These are phyloP conservation scores for Aureobasidium namibiae DNA, from an alignment of 2,329 filamentous ascomycete genomes.

Conservation along the genomic window DNA sequence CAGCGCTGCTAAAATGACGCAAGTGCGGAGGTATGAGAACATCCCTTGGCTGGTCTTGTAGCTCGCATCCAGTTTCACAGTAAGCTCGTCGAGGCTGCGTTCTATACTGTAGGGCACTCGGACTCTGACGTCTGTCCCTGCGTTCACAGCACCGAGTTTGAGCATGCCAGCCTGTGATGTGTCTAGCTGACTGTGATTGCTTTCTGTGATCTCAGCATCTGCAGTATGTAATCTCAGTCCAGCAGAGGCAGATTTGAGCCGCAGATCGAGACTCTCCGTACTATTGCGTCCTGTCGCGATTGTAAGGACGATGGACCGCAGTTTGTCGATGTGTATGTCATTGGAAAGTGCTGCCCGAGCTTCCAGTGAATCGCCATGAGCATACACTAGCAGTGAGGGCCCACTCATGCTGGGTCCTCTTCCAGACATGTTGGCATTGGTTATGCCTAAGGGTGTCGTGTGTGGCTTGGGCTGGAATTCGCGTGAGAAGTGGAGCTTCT, in stretches of 20 bases:
- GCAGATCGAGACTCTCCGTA: slow-evolving; percentile 40
- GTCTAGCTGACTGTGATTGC: slow-evolving; percentile 33
- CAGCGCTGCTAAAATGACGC: slow-evolving; percentile 62
- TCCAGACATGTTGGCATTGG: slow-evolving; percentile 25
- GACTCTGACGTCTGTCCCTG: slow-evolving; percentile 47
- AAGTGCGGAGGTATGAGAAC: slow-evolving; percentile 47
- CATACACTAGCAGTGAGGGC: slow-evolving; percentile 61
- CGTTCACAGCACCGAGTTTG: slow-evolving; percentile 35
- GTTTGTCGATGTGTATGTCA: slow-evolving; percentile 69
- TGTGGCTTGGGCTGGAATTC: slow-evolving; percentile 50
- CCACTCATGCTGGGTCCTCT: slow-evolving; percentile 32
- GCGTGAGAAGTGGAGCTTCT: slow-evolving; percentile 57
- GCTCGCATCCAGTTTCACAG: slow-evolving; percentile 54
- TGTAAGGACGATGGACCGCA: slow-evolving; percentile 67
- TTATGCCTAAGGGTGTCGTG: slow-evolving; percentile 41
- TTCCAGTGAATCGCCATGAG: slow-evolving; percentile 59
- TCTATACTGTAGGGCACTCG: slow-evolving; percentile 77
- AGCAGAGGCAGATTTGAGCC: slow-evolving; percentile 51
- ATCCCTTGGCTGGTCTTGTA: slow-evolving; percentile 21
- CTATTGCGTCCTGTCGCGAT: slow-evolving; percentile 69
- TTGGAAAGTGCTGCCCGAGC: slow-evolving; percentile 59
- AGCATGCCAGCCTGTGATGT: slow-evolving; percentile 39
- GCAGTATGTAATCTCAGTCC: slow-evolving; percentile 50
- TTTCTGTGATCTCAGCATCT: slow-evolving; percentile 37
- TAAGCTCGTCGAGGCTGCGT: slow-evolving; percentile 61